These are phyloP conservation scores for Leccinum griseonigrum DNA, from an alignment of 1,284 basidiomycete genomes.

Conservation along the genomic window DNA sequence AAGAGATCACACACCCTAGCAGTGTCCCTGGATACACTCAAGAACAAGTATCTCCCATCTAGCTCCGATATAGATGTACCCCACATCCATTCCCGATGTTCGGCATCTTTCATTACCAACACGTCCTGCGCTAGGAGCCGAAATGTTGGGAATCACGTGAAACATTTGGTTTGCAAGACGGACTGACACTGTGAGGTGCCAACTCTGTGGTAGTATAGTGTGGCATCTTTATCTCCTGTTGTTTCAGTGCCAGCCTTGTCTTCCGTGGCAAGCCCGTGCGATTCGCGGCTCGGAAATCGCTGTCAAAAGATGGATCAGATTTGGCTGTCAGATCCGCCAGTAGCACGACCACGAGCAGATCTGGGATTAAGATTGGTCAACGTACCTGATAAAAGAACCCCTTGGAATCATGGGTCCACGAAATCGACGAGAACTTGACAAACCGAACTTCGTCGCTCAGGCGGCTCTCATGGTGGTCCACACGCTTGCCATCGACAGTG, in stretches of 20 bases:
- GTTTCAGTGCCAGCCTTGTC: conserved; percentile 65
- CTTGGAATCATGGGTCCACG: conserved; percentile 74
- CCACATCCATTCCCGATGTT: conserved; percentile 71
- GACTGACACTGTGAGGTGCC: conserved; percentile 66
- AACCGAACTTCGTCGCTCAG: conserved; percentile 67
- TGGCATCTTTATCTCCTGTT: conserved; percentile 62
- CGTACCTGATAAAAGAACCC: conserved; percentile 82
- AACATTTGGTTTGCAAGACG: not conserved
- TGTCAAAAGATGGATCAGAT: conserved; percentile 13
- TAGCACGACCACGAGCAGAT: not conserved
- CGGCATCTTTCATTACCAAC: conserved; percentile 60
- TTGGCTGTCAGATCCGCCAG: conserved; percentile 1
- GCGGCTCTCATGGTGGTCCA: conserved; percentile 48
- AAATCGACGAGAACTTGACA: conserved; percentile 72
- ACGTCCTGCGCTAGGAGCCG: conserved; percentile 57
- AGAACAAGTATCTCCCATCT: conserved; percentile 63
- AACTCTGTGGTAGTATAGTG: conserved; percentile 72
- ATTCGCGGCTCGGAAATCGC: conserved; percentile 57
- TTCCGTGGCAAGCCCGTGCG: conserved; percentile 48
- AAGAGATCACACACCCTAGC: conserved; percentile 46
- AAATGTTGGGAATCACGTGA: conserved; percentile 11
- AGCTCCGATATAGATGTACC: conserved; percentile 50
- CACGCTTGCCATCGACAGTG: conserved; percentile 37
- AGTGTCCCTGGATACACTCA: conserved; percentile 60
- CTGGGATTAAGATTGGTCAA: not conserved